Evolutionary conservation across 1,284 basidiomycete species (phyloP), one percentile per base, ranked within the genome.

Genomic region (Cutaneotrichosporon cutaneum): DNA sequence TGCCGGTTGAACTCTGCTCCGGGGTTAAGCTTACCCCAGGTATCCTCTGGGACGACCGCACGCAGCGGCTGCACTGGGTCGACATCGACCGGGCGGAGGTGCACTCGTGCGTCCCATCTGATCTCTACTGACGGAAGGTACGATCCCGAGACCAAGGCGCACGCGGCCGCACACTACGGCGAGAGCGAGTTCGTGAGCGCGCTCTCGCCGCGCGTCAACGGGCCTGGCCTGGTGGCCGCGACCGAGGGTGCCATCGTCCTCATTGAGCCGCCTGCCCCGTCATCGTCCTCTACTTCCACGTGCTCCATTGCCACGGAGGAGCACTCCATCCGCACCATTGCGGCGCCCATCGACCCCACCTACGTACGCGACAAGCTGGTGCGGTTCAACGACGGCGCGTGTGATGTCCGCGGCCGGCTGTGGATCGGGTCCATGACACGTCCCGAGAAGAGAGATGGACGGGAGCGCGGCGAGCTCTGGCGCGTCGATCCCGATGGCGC

Each of bases 341-440:
- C 68, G 2, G 54, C 59, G 27, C 72, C 73, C 1, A 55, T 75
- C 18, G 24, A 65, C 30, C 39, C 62, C 24, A 64, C 64, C 21
- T 8, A 59, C 2, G 64, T 69, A 18, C 50, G 64, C 10, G 54
- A 65, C 27, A 62, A 67, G 26, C 58, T 60, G 11, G 69, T 70
- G 22, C 63, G 78, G 16, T 77, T 81, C 69, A 81, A 80, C 56
- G 79, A 81, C 67, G 78, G 78, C 18, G 73, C 72, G 7, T 70
- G 70, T 35, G 78, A 79, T 65, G 70, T 73, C 1, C 39, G 62
- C 3, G 78, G 79, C 1, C 62, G 76, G 30, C 70, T 78, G n/a
- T 72, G 69, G 21, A 68, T 66, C 27, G 76, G 76, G 2, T 70
- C 67, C 48, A 76, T 75, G 73, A 68, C 67, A 0, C 51, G 65